Evolutionary conservation across 768 basidiomycete species (phyloP), one percentile per base, ranked within the genome.

Genomic region (Lentinula aciculospora): DNA sequence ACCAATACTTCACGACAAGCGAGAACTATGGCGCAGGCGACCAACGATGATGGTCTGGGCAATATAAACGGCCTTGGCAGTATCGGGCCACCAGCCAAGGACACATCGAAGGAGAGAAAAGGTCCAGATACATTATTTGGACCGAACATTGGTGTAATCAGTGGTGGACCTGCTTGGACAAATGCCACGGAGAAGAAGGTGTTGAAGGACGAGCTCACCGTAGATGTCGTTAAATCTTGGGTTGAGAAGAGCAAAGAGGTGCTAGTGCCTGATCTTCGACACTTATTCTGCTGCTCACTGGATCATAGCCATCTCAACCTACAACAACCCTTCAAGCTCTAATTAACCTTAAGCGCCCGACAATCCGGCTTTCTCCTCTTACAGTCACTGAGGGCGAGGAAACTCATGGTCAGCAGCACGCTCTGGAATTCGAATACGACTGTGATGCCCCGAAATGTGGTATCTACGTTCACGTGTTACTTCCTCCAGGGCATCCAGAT

Each of bases 291-390:
- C 42, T 2, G 55, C 53, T 50, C 48, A 49, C 45, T 47, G 32
- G 50, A 23, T 36, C 56, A 19, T 62, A 93, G 91, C 69, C 84
- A 29, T 80, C 85, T 9, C 88, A 93, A 65, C 85, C 94, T 0
- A 96, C 94, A 0, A 98, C 94, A 0, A 96, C 94, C 2, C 77
- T 98, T 0, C 94, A 97, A 72, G 94, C 94, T 0, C 80, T 95
- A 32, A 94, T 97, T 62, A 98, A 97, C 67, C 84, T 97, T 64
- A 96, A 95, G 68, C 83, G 94, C 4, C 94, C 94, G 1, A 86
- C 92, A 1, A 79, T 98, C 32, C 82, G 87, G 12, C 81, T 95
- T 3, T 85, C 84, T 7, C 92, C 87, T 0, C 74, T 89, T 19
- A 64, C 77, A 3, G 66, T 79, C 13, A 65, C 75, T 2, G 74